These are phyloP conservation scores for Gonium pectorale DNA, from an alignment of 139 green algal species.

Conservation along the genomic window DNA sequence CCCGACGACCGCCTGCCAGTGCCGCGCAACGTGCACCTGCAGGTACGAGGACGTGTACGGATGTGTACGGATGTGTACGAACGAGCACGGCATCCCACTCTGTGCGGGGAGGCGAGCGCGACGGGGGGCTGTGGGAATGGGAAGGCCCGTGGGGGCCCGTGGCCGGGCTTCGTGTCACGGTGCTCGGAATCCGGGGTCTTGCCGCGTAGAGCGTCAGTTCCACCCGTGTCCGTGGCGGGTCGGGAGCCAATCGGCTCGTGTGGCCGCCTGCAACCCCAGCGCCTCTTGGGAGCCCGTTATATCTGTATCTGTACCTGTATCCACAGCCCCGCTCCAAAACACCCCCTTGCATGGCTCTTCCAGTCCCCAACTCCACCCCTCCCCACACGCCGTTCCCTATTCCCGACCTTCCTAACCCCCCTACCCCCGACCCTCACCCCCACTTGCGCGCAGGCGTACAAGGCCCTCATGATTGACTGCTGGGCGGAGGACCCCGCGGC, in stretches of 20 bases:
- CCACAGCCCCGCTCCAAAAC: not conserved
- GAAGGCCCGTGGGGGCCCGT: not conserved
- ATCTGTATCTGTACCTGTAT: not conserved
- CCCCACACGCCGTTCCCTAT: not conserved
- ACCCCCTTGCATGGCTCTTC: not conserved
- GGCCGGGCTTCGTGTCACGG: not conserved
- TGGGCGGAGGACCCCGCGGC: conserved; percentile 19
- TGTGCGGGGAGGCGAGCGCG: not conserved
- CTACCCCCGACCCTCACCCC: not conserved
- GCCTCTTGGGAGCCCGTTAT: not conserved
- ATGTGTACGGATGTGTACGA: not conserved
- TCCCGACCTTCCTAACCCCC: not conserved
- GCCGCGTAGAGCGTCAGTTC: too few species aligned
- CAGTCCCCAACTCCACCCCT: not conserved
- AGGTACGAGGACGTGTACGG: not conserved
- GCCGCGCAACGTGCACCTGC: conserved; percentile 27
- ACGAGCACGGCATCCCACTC: not conserved
- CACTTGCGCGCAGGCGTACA: conserved; percentile 19
- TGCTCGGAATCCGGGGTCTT: not conserved
- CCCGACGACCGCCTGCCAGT: conserved; percentile 4
- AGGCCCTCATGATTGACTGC: conserved; percentile 39
- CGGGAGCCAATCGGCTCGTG: too few species aligned
- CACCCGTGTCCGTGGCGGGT: too few species aligned
- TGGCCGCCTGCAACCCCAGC: not conserved
- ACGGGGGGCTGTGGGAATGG: not conserved